A percentile compares a stretch with the other conserved stretches of the same genome.
Evolutionary conservation across 805 yeast genomes (phyloP).

Genomic region (Tetrapisispora nanseiensis): DNA sequence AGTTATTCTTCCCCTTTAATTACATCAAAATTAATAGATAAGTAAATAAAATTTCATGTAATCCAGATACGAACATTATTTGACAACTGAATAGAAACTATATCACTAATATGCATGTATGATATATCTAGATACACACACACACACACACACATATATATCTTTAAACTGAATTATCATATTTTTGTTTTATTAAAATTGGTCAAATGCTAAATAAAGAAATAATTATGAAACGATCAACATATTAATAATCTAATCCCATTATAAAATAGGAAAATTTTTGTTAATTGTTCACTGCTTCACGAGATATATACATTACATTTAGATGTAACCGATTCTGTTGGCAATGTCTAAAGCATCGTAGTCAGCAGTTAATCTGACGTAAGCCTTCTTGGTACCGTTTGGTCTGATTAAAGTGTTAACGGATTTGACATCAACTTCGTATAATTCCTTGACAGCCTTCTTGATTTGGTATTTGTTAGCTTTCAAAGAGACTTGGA

Average conservation of each 20-base stretch:
- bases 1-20: too few relatives aligned
- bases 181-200: slow-evolving; percentile 4
- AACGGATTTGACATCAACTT: slow-evolving; percentile 86
- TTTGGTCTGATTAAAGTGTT: slow-evolving; percentile 98
- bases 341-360: slow-evolving; percentile 99
- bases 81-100: too few relatives aligned
- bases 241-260: background rate
- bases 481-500: slow-evolving; percentile 94
- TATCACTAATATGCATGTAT: too few relatives aligned
- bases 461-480: slow-evolving; percentile 98
- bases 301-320: slow-evolving; percentile 4
- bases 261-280: background rate
- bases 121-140: too few relatives aligned
- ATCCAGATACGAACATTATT: too few relatives aligned
- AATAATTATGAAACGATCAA: slow-evolving; percentile 1
- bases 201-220: slow-evolving; percentile 6
- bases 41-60: too few relatives aligned
- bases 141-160: too few relatives aligned
- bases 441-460: slow-evolving; percentile 97
- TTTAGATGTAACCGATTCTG: slow-evolving; percentile 97
- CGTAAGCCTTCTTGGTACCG: slow-evolving; percentile 99
- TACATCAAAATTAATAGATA: too few relatives aligned
- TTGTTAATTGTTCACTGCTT: background rate
- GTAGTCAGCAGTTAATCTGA: slow-evolving; percentile 96
- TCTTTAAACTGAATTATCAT: slow-evolving; percentile 1